phyloP scores from a whole-genome alignment of 768 basidiomycete species.

The Auricularia sp. region DNA sequence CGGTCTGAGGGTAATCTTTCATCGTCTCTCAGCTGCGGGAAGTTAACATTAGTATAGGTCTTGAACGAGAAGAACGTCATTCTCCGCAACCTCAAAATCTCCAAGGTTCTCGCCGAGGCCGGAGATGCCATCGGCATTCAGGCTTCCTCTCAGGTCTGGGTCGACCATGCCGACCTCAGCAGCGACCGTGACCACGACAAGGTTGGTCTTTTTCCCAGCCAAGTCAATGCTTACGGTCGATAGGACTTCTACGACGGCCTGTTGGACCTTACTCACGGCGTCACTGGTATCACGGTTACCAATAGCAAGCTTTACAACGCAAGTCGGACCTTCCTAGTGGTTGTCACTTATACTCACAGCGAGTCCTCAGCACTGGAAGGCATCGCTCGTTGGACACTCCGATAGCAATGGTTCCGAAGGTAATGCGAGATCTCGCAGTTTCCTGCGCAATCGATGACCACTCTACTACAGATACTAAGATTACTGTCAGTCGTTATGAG shows the following conservation, averaged over 20 bases:
- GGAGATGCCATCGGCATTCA: conserved; percentile 40
- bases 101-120: conserved; percentile 35
- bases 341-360: not conserved
- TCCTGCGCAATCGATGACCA: too few relatives aligned
- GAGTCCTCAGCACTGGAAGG: conserved; percentile 32
- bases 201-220: conserved; percentile 9
- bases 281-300: conserved; percentile 33
- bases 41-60: conserved; percentile 8
- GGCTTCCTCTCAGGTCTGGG: conserved; percentile 31
- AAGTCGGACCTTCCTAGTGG: not conserved
- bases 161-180: conserved; percentile 38
- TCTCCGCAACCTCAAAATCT: conserved; percentile 40
- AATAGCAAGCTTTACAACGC: conserved; percentile 29
- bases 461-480: conserved; percentile 19
- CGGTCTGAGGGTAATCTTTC: conserved; percentile 27
- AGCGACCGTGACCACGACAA: conserved; percentile 38
- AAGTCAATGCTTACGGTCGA: not conserved
- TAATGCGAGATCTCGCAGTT: not conserved
- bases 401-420: conserved; percentile 31
- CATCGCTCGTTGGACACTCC: conserved; percentile 34
- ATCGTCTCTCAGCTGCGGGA: too few relatives aligned
- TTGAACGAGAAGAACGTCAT: conserved; percentile 35
- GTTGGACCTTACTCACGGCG: conserved; percentile 36
- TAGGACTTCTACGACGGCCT: conserved; percentile 35
- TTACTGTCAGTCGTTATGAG: conserved; percentile 21